These are phyloP conservation scores for Lichtheimia ornata DNA, from an alignment of 371 early-diverging fungal species.

Conservation along the genomic window DNA sequence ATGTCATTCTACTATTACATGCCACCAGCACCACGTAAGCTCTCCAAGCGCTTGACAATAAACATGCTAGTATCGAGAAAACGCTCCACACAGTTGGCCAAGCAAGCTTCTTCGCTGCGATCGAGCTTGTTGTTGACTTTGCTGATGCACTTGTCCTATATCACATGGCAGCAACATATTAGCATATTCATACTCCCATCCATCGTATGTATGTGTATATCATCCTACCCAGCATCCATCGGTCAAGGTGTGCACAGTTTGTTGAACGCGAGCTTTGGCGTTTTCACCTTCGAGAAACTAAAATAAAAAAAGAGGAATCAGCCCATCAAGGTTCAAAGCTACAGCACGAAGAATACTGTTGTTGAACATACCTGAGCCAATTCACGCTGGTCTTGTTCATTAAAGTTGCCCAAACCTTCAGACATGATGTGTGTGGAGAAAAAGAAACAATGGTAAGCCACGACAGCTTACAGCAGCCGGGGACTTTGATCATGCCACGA, in stretches of 20 bases:
- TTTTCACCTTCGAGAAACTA: constrained; percentile 71
- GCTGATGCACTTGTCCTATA: constrained; percentile 72
- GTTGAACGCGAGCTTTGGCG: constrained; percentile 75
- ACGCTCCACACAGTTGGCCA: constrained; percentile 82
- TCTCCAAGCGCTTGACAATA: constrained; percentile 70
- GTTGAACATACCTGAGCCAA: constrained; percentile 43
- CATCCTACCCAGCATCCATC: constrained; percentile 69
- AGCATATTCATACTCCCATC: background rate
- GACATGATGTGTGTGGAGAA: constrained; percentile 2
- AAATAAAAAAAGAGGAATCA: background rate
- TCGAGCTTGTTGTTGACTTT: constrained; percentile 72
- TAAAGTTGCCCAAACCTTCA: constrained; percentile 39
- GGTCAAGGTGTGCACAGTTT: constrained; percentile 71
- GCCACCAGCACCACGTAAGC: constrained; percentile 33
- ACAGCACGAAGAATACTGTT: background rate
- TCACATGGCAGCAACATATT: no score
- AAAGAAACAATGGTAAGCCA: constrained; percentile 8
- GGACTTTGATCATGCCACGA: no score
- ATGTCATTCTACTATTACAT: constrained; percentile 7
- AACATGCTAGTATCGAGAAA: constrained; percentile 78
- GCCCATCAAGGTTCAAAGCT: background rate
- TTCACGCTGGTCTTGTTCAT: constrained; percentile 62
- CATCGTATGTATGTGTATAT: background rate
- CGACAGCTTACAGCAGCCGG: constrained; percentile 16
- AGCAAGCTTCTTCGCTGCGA: constrained; percentile 68